phyloP scores from a whole-genome alignment of 306 rosid species.

The Vachellia pachyceras region DNA sequence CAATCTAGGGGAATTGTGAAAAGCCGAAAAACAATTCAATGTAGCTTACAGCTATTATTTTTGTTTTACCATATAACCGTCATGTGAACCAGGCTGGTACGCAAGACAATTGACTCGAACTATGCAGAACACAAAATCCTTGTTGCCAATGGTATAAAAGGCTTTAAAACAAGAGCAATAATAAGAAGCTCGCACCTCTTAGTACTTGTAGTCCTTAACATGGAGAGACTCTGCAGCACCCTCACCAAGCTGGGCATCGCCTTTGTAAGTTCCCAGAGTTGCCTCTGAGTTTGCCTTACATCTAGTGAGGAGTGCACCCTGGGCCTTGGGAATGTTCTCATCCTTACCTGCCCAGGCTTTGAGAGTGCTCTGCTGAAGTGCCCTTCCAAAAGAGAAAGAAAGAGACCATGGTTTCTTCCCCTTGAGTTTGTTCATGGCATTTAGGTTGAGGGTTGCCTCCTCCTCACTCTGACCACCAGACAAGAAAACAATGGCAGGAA shows the following conservation, averaged over 20 bases:
- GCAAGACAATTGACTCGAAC: constrained; percentile 12
- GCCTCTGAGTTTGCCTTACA: constrained; percentile 87
- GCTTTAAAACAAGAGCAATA: constrained; percentile 28
- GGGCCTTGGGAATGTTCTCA: constrained; percentile 65
- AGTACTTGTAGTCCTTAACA: constrained; percentile 68
- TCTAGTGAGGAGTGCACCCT: constrained; percentile 71
- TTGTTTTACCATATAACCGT: constrained; percentile 20
- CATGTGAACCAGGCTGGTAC: neutral
- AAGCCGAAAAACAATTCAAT: constrained; percentile 23
- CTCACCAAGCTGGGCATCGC: constrained; percentile 63
- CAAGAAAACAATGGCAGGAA: constrained; percentile 79
- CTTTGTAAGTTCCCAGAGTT: constrained; percentile 76
- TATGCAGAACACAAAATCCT: constrained; percentile 30
- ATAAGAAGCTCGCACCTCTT: constrained; percentile 7
- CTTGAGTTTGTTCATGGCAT: constrained; percentile 78
- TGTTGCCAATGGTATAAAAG: constrained; percentile 14
- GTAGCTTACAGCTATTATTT: constrained; percentile 44
- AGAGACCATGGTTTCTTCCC: constrained; percentile 89
- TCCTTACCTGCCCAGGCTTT: constrained; percentile 82
- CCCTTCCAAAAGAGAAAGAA: constrained; percentile 85
- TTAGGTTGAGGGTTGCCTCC: constrained; percentile 75
- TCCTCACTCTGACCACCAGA: constrained; percentile 97
- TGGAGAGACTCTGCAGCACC: constrained; percentile 83
- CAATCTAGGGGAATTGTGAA: constrained; percentile 14
- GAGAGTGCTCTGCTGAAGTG: constrained; percentile 88